phyloP scores from a whole-genome alignment of 2,329 filamentous ascomycete genomes.

The Fusarium musae region DNA sequence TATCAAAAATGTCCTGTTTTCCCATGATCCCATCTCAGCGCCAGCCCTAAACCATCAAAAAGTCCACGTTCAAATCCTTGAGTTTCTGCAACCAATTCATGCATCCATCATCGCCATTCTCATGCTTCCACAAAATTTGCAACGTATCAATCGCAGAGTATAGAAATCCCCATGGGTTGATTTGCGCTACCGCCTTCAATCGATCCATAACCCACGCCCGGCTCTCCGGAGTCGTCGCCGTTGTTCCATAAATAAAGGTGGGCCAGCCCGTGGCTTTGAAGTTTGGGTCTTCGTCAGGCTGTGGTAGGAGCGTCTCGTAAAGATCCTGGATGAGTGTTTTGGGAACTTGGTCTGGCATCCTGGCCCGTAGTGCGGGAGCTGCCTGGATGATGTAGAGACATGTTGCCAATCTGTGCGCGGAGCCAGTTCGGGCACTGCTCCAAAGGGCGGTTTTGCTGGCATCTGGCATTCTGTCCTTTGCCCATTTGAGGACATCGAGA shows the following conservation, averaged over 20 bases:
- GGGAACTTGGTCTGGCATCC: constrained; percentile 29
- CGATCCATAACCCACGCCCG: constrained; percentile 61
- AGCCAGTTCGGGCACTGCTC: constrained; percentile 53
- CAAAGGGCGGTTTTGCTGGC: constrained; percentile 48
- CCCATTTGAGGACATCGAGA: constrained; percentile 55
- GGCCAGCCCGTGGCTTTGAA: constrained; percentile 68
- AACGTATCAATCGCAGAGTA: constrained; percentile 58
- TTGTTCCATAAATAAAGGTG: constrained; percentile 65
- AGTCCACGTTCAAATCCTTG: constrained; percentile 55
- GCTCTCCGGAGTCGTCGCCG: constrained; percentile 54
- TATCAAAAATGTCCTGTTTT: constrained; percentile 35
- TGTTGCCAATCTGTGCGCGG: constrained; percentile 55
- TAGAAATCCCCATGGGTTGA: constrained; percentile 61
- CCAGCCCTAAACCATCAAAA: constrained; percentile 38
- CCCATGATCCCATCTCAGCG: constrained; percentile 30
- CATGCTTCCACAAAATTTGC: constrained; percentile 55
- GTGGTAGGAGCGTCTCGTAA: constrained; percentile 58
- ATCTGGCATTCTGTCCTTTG: constrained; percentile 49
- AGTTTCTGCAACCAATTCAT: constrained; percentile 57
- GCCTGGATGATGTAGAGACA: constrained; percentile 59
- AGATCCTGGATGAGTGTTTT: constrained; percentile 56
- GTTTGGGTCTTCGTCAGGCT: constrained; percentile 60
- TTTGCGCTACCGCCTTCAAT: constrained; percentile 51
- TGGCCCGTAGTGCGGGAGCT: constrained; percentile 43
- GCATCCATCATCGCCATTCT: constrained; percentile 41